These are phyloP conservation scores for Acer yangbiense DNA, from an alignment of 345 rosid species.

Conservation along the genomic window DNA sequence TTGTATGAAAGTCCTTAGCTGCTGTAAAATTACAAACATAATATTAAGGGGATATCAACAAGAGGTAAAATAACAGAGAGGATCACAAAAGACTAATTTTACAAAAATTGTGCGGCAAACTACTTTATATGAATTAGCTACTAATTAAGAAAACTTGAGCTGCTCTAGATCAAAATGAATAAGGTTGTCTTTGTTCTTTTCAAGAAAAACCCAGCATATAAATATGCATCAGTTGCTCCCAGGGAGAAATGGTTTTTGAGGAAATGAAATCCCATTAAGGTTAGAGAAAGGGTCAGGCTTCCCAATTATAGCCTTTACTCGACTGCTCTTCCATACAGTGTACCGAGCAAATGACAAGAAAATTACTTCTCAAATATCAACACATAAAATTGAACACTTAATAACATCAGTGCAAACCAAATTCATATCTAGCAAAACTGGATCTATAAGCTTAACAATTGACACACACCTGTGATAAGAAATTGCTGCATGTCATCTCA, in stretches of 20 bases:
- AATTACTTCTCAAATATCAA: conserved; percentile 8
- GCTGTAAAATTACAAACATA: conserved; percentile 35
- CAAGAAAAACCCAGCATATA: neutral
- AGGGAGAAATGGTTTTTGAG: neutral
- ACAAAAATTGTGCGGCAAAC: neutral
- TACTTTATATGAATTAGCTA: neutral
- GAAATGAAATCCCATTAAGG: neutral
- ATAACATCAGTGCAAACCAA: neutral
- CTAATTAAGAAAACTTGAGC: neutral
- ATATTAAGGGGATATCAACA: neutral
- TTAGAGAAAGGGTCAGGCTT: neutral
- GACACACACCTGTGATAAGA: conserved; percentile 20
- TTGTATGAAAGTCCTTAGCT: conserved; percentile 80
- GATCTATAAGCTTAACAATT: neutral
- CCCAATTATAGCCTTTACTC: neutral
- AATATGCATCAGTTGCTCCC: neutral
- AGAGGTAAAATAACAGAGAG: neutral
- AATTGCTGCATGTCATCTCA: conserved; percentile 3
- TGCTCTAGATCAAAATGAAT: neutral
- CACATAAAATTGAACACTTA: neutral
- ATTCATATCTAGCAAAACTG: neutral
- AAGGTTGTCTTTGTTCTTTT: neutral
- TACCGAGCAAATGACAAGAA: neutral
- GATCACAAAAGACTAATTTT: neutral
- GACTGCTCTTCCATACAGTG: neutral